Percentiles rank a stretch among this genome's conserved stretches.
These are phyloP conservation scores for Didymella segeticola DNA, from an alignment of 2,329 filamentous ascomycete genomes.

Conservation along the genomic window DNA sequence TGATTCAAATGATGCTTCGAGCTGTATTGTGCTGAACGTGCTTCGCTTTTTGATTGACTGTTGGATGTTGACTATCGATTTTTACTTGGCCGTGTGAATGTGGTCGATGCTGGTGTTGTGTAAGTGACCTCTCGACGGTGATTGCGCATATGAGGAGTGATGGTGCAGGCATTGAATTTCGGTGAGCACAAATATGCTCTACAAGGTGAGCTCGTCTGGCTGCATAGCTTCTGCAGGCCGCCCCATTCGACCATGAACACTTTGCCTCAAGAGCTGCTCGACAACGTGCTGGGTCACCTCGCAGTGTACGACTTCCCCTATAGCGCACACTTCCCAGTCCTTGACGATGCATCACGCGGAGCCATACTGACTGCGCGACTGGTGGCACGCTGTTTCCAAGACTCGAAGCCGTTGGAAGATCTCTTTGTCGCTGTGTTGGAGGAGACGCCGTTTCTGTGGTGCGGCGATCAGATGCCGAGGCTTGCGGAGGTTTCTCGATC, in stretches of 20 bases:
- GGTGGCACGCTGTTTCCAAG: slow-evolving; percentile 4
- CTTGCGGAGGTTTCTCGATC: neutral
- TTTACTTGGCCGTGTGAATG: neutral
- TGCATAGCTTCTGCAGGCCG: neutral
- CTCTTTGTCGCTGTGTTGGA: slow-evolving; percentile 11
- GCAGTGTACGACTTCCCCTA: slow-evolving; percentile 1
- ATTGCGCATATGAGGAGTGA: neutral
- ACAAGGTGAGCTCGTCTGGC: neutral
- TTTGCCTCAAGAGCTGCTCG: slow-evolving; percentile 16
- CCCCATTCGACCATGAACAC: slow-evolving; percentile 9
- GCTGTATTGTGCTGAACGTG: neutral
- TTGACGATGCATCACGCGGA: slow-evolving; percentile 5
- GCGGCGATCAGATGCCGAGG: neutral
- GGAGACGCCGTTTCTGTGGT: slow-evolving; percentile 5
- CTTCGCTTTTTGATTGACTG: neutral
- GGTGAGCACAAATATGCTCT: neutral
- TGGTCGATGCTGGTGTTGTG: neutral
- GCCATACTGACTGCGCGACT: slow-evolving; percentile 9
- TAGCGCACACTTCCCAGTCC: slow-evolving; percentile 12
- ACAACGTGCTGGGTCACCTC: slow-evolving; percentile 7
- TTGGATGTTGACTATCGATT: neutral
- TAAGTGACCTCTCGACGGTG: neutral
- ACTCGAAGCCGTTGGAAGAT: slow-evolving; percentile 1
- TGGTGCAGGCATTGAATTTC: neutral
- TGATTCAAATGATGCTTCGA: slow-evolving; percentile 4